Conservation (phyloP, 2,329 filamentous ascomycete genomes). For the Onygenales sp. region DNA sequence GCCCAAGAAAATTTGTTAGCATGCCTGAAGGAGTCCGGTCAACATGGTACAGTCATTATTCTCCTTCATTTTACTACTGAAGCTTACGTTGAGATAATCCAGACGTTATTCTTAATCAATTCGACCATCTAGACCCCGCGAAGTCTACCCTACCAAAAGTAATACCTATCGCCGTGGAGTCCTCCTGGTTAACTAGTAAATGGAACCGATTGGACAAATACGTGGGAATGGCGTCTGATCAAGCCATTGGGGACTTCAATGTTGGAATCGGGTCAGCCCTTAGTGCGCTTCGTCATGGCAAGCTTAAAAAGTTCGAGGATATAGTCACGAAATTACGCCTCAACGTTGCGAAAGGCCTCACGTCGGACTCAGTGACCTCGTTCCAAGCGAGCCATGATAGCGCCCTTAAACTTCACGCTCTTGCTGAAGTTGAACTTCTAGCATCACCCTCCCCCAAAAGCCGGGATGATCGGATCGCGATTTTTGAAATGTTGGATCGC, state of each 20-base stretch:
- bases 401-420: constrained; percentile 76
- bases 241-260: constrained; percentile 61
- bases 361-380: constrained; percentile 66
- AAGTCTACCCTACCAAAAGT: constrained; percentile 50
- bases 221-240: constrained; percentile 31
- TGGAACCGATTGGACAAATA: constrained; percentile 69
- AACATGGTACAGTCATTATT: constrained; percentile 57
- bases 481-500: constrained; percentile 53
- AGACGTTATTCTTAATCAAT: constrained; percentile 80
- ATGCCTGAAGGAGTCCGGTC: constrained; percentile 89
- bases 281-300: constrained; percentile 47
- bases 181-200: constrained; percentile 79
- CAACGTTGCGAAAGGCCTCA: constrained; percentile 63
- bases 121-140: constrained; percentile 60
- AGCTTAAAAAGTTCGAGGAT: constrained; percentile 44
- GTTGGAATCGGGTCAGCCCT: constrained; percentile 64
- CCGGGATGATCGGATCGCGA: constrained; percentile 12
- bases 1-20: constrained; percentile 74
- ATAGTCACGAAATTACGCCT: constrained; percentile 58
- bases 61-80: neutral
- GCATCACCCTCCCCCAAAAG: constrained; percentile 20
- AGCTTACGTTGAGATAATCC: neutral
- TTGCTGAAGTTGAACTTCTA: constrained; percentile 72
- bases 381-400: constrained; percentile 74
- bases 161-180: constrained; percentile 78